Evolutionary conservation across 176 grass and related monocot species (phyloP).

Genomic region (Aegilops tauschii): DNA sequence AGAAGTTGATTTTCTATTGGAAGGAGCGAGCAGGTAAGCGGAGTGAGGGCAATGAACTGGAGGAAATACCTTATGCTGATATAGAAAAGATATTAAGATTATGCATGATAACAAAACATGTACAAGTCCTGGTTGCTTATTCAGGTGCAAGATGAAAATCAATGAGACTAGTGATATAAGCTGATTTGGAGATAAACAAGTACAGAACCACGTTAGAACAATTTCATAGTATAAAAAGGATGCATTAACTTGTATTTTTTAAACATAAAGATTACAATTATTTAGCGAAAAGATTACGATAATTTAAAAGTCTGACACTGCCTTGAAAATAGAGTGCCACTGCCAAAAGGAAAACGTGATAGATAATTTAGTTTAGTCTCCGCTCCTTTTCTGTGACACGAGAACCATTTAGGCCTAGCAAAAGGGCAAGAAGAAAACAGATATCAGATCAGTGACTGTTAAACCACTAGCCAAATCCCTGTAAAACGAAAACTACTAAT

Average conservation of each 20-base stretch:
- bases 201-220: too few relatives aligned
- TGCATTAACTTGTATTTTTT: too few relatives aligned
- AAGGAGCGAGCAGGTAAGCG: constrained; percentile 11
- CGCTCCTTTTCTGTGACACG: neutral
- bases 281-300: neutral
- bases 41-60: too few relatives aligned
- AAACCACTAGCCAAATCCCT: too few relatives aligned
- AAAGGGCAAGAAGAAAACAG: neutral
- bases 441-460: neutral
- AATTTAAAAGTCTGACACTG: neutral
- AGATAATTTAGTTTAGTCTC: neutral
- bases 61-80: constrained; percentile 7
- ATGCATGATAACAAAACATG: too few relatives aligned
- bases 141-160: too few relatives aligned
- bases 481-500: neutral
- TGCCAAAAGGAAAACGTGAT: too few relatives aligned
- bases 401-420: neutral
- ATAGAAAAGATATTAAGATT: too few relatives aligned
- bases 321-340: neutral
- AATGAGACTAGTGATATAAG: too few relatives aligned
- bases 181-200: too few relatives aligned
- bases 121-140: too few relatives aligned
- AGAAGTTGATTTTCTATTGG: constrained; percentile 82
- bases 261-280: neutral
- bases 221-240: too few relatives aligned